These are phyloP conservation scores for Colletotrichum orbiculare DNA, from an alignment of 2,329 filamentous ascomycete species.

Conservation along the genomic window DNA sequence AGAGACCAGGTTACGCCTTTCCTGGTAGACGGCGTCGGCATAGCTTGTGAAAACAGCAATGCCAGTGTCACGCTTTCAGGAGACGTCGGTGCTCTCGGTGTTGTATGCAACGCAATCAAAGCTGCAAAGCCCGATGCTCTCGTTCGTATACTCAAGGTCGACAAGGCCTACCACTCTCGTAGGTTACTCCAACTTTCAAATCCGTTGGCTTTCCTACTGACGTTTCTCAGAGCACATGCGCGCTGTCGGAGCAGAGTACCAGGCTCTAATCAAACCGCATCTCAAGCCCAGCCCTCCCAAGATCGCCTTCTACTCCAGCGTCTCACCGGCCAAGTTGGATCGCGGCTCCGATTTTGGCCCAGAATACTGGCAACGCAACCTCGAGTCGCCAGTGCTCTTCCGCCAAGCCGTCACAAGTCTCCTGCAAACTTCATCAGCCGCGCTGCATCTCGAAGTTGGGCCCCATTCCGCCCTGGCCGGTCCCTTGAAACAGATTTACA, in stretches of 20 bases:
- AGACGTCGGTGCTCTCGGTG: slow-evolving; percentile 37
- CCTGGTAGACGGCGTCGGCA: slow-evolving; percentile 6
- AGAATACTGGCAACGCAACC: slow-evolving; percentile 35
- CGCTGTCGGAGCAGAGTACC: slow-evolving; percentile 23
- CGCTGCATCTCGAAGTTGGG: slow-evolving; percentile 38
- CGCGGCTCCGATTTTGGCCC: slow-evolving; percentile 14
- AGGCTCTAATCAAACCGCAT: slow-evolving; percentile 5
- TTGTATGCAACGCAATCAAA: slow-evolving; percentile 43
- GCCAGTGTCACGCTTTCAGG: slow-evolving; percentile 44
- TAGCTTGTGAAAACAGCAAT: slow-evolving; percentile 37
- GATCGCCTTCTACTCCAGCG: slow-evolving; percentile 26
- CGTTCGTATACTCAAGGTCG: slow-evolving; percentile 13
- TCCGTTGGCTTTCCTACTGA: neutral
- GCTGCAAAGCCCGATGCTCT: neutral
- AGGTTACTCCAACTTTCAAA: neutral
- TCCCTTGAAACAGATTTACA: slow-evolving; percentile 49
- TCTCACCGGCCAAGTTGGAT: slow-evolving; percentile 1
- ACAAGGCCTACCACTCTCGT: slow-evolving; percentile 29
- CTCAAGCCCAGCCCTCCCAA: slow-evolving; percentile 1
- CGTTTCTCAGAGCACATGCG: slow-evolving; percentile 30
- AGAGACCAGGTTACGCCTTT: slow-evolving; percentile 15
- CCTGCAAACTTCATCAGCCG: slow-evolving; percentile 37
- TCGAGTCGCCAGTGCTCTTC: slow-evolving; percentile 36
- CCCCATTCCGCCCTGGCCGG: slow-evolving; percentile 34
- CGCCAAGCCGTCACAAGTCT: slow-evolving; percentile 27